phyloP scores from a whole-genome alignment of 2,329 filamentous ascomycete species.

The Dichotomopilus funicola region DNA sequence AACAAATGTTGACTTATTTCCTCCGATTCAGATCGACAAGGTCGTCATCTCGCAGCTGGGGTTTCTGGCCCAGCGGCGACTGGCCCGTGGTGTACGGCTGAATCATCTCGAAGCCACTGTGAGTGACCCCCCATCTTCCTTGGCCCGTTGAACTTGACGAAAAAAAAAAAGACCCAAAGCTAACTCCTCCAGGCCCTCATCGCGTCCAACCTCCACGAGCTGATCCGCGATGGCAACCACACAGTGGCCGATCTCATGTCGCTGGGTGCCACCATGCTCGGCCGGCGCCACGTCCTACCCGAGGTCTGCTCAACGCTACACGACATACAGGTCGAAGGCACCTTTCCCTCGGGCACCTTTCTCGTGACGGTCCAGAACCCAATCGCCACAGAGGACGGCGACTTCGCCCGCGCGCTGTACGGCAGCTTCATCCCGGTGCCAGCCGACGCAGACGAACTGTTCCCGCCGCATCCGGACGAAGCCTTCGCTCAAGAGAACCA shows the following conservation, averaged over 20 bases:
- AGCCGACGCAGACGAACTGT: conserved; percentile 52
- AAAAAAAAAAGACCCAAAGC: conserved; percentile 9
- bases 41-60: conserved; percentile 87
- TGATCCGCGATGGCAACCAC: conserved; percentile 94
- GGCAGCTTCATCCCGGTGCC: conserved; percentile 86
- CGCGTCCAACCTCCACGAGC: conserved; percentile 84
- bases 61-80: conserved; percentile 75
- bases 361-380: conserved; percentile 92
- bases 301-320: conserved; percentile 71
- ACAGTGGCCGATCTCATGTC: conserved; percentile 90
- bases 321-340: conserved; percentile 90
- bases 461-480: conserved; percentile 57
- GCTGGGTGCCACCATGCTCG: conserved; percentile 85
- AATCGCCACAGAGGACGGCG: conserved; percentile 76
- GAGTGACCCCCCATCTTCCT: conserved; percentile 20
- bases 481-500: conserved; percentile 61
- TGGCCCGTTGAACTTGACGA: not conserved
- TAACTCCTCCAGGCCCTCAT: conserved; percentile 58
- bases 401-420: conserved; percentile 81
- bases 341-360: conserved; percentile 84
- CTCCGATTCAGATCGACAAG: conserved; percentile 72
- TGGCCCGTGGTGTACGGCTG: conserved; percentile 79
- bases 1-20: no score
- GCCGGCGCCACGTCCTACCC: conserved; percentile 83
- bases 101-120: conserved; percentile 88